Conservation (phyloP, 148 eudicot genomes). For the Rhododendron williamsianum region DNA sequence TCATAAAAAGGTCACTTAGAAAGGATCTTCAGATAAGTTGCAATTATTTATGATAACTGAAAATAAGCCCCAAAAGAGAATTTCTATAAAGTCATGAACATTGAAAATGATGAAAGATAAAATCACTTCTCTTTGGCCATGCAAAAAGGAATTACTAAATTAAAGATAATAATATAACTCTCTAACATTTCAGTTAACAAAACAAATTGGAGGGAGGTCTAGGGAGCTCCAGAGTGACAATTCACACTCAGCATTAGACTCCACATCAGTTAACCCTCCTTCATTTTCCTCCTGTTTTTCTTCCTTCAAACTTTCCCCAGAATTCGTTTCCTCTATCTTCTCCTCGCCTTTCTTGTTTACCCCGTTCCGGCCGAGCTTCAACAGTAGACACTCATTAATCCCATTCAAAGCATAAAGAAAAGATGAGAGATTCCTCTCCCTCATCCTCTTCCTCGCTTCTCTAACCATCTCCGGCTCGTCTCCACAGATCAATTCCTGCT, state of each 20-base stretch:
- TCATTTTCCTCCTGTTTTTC: constrained; percentile 5
- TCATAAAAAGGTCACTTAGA: neutral
- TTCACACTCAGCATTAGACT: constrained; percentile 25
- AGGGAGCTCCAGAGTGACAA: constrained; percentile 41
- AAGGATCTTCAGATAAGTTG: neutral
- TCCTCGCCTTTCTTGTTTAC: constrained; percentile 10
- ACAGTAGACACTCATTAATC: constrained; percentile 33
- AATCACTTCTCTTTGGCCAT: neutral
- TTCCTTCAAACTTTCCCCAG: neutral
- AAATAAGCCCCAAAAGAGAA: neutral
- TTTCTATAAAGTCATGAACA: neutral
- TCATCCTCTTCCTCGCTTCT: constrained; percentile 43
- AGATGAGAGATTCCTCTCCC: constrained; percentile 39
- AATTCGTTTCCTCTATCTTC: constrained; percentile 11
- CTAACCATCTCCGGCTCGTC: constrained; percentile 29
- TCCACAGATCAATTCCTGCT: constrained; percentile 9
- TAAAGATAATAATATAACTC: neutral
- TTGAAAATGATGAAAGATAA: neutral
- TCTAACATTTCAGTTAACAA: constrained; percentile 20
- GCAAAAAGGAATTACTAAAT: neutral
- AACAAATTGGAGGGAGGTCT: constrained; percentile 44
- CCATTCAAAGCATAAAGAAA: constrained; percentile 43
- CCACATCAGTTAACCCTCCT: neutral
- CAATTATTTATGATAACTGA: neutral
- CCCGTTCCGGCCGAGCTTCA: constrained; percentile 23